These are phyloP conservation scores for Lecanicillium sp. DNA, from an alignment of 2,329 filamentous ascomycete species.

Conservation along the genomic window DNA sequence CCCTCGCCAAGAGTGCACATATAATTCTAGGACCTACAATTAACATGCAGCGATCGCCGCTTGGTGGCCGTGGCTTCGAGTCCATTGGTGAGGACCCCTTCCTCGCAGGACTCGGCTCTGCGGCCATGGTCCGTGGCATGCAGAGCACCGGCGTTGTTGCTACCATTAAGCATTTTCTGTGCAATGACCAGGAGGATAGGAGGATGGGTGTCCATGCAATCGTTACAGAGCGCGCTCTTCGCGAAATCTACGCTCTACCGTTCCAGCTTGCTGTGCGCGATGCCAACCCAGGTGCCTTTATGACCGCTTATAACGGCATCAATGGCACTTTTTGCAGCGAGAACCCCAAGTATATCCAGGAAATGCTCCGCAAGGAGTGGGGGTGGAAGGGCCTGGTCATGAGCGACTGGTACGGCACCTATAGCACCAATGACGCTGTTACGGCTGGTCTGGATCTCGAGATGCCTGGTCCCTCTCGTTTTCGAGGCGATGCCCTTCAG, in stretches of 20 bases:
- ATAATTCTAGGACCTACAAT: constrained; percentile 53
- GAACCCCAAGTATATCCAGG: constrained; percentile 39
- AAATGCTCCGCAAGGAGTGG: constrained; percentile 48
- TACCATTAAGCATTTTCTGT: constrained; percentile 53
- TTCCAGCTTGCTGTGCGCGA: constrained; percentile 49
- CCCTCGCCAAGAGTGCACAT: constrained; percentile 48
- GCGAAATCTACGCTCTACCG: constrained; percentile 50
- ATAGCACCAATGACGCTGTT: constrained; percentile 41
- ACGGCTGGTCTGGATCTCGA: constrained; percentile 49
- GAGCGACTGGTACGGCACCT: constrained; percentile 53
- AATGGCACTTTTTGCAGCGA: constrained; percentile 50
- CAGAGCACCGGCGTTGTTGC: constrained; percentile 48
- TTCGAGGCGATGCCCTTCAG: constrained; percentile 41
- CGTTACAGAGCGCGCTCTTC: constrained; percentile 45
- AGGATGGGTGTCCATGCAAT: constrained; percentile 47
- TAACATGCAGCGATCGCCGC: constrained; percentile 53
- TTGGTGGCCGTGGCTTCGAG: constrained; percentile 52
- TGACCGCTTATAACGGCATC: constrained; percentile 52
- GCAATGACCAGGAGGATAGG: constrained; percentile 53
- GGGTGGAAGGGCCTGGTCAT: constrained; percentile 48
- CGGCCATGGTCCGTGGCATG: constrained; percentile 45
- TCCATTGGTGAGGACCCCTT: constrained; percentile 51
- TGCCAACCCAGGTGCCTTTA: constrained; percentile 42
- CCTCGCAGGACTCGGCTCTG: constrained; percentile 45
- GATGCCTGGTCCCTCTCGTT: constrained; percentile 49